These are phyloP conservation scores for Cryptosporidium bovis DNA, from an alignment of 169 alveolate species.

Conservation along the genomic window DNA sequence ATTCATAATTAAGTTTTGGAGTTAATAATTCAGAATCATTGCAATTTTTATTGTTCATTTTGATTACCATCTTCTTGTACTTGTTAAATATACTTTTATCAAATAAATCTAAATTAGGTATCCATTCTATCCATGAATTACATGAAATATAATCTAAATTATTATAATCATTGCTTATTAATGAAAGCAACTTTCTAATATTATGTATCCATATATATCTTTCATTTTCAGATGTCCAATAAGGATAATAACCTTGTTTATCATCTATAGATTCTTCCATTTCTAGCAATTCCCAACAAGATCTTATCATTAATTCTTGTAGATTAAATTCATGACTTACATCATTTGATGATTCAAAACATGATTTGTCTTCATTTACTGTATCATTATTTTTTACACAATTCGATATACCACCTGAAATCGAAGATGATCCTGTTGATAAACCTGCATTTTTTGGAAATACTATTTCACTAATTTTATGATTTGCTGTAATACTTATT, in stretches of 20 bases:
- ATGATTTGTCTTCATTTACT: no score
- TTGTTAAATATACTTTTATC: slow-evolving; percentile 31
- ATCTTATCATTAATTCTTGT: slow-evolving; percentile 39
- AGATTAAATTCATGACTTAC: slow-evolving; percentile 1
- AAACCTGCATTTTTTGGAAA: slow-evolving; percentile 64
- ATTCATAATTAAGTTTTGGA: background rate
- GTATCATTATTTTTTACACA: background rate
- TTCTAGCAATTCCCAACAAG: slow-evolving; percentile 62
- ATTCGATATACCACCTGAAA: background rate
- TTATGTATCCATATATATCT: slow-evolving; percentile 66
- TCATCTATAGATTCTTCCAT: slow-evolving; percentile 61
- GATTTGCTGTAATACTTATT: background rate
- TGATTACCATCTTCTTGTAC: slow-evolving; percentile 1
- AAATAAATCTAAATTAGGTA: slow-evolving; percentile 63
- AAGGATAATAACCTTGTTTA: slow-evolving; percentile 53
- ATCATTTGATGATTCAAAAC: background rate
- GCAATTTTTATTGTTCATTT: background rate
- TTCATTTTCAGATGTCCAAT: slow-evolving; percentile 61
- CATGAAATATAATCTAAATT: slow-evolving; percentile 58
- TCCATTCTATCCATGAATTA: slow-evolving; percentile 70
- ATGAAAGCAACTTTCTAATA: slow-evolving; percentile 52
- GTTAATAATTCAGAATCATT: background rate
- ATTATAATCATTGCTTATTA: slow-evolving; percentile 7
- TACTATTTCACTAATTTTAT: background rate
- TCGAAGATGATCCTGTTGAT: no score